Evolutionary conservation across 2,329 filamentous ascomycete genomes (phyloP).

Genomic region (Tolypocladium paradoxum): DNA sequence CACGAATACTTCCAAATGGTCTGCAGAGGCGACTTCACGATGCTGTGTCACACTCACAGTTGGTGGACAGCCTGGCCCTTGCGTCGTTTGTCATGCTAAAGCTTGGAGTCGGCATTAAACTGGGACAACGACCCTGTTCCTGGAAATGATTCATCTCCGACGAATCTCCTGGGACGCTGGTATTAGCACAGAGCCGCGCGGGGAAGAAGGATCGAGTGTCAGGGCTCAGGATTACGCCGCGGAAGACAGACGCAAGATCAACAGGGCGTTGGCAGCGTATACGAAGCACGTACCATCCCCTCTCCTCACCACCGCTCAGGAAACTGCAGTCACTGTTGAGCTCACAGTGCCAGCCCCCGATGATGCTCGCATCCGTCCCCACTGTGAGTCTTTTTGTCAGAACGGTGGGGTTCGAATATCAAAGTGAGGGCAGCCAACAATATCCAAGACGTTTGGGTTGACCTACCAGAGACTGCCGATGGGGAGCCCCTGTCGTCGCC

Average conservation of each 20-base stretch:
- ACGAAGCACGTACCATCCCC: slow-evolving; percentile 70
- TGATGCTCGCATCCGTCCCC: slow-evolving; percentile 10
- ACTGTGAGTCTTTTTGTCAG: slow-evolving; percentile 4
- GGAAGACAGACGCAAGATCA: not conserved
- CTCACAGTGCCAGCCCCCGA: slow-evolving; percentile 71
- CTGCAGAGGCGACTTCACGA: not conserved
- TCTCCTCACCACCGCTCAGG: slow-evolving; percentile 67
- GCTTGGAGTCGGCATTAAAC: slow-evolving; percentile 16
- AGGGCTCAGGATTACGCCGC: not conserved
- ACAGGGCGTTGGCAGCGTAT: not conserved
- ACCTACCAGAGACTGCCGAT: slow-evolving; percentile 1
- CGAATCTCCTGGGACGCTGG: slow-evolving; percentile 28
- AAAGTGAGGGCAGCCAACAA: not conserved
- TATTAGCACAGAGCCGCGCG: slow-evolving; percentile 11
- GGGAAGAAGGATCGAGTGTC: not conserved
- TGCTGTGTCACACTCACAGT: not conserved
- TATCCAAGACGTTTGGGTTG: not conserved
- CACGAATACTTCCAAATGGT: too few species aligned
- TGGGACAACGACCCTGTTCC: slow-evolving; percentile 26
- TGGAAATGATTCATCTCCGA: slow-evolving; percentile 46
- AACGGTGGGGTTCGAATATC: not conserved
- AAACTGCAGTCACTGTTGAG: slow-evolving; percentile 80
- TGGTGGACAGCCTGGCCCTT: not conserved
- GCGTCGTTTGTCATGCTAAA: slow-evolving; percentile 12
- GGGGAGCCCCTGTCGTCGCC: not conserved